Evolutionary conservation across 805 yeast species (phyloP), one percentile per base, ranked within the genome.

Genomic region (Yamadazyma sp.): DNA sequence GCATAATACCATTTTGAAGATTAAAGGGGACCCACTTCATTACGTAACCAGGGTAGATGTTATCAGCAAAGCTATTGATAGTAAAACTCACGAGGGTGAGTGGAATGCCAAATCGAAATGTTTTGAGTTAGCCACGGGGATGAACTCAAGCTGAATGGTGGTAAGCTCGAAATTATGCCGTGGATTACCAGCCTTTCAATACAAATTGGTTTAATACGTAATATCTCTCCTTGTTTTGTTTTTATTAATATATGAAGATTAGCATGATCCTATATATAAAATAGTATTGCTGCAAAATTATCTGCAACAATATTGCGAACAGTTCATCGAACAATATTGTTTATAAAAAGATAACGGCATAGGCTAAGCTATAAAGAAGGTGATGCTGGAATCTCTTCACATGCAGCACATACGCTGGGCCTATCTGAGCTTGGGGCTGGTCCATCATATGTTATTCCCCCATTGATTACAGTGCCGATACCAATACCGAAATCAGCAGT

Each of bases 1-100:
- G 83, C 84, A 78, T 54, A 78, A 78, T 47, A 61, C 76, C 36
- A 68, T 78, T 10, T 71, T 74, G 17, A 59, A 62, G 35, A 53
- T 71, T 37, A 38, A 28, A 10, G 65, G 62, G 32, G 70, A 66
- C 21, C 54, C 55, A 23, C 52, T 58, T n/a, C 48, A 40, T 47
- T 42, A 21, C 17, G 57, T 59, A 12, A 55, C 58, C 30, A 58
- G 53, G 32, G 47, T 60, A 3, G 48, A 35, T 10, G 46, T 41
- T 21, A 50, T 57, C 12, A 32, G 30, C 7, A 38, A 44, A 12
- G 57, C 54, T 14, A 29, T 54, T 11, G 40, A 40, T 14, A 41
- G 42, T 3, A 56, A 55, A 16, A 38, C 45, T 6, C 44, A 42
- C 24, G 13, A 15, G 5, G 62, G 60, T 14, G 47, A 43, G 11